phyloP scores from a whole-genome alignment of 1,284 basidiomycete species.

The Mycosarcoma mackinlayi region DNA sequence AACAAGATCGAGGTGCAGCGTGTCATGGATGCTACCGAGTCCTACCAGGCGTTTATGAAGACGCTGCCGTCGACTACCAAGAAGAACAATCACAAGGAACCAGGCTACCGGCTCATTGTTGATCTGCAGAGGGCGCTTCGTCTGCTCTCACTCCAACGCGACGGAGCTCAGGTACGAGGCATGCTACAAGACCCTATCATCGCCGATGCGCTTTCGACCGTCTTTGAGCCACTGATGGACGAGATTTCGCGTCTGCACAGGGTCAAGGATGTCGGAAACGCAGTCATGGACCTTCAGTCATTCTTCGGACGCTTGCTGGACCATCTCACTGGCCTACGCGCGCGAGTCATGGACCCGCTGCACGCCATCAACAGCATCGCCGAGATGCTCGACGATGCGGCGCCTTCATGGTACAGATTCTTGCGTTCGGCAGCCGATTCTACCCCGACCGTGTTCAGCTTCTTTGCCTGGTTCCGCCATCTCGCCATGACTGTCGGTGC shows the following conservation, averaged over 20 bases:
- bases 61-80: constrained; percentile 49
- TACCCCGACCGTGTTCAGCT: constrained; percentile 55
- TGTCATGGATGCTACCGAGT: constrained; percentile 58
- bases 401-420: constrained; percentile 55
- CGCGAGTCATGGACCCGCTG: constrained; percentile 61
- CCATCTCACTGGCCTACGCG: constrained; percentile 58
- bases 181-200: constrained; percentile 60
- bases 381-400: constrained; percentile 59
- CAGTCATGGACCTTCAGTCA: constrained; percentile 43
- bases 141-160: constrained; percentile 60
- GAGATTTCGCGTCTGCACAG: constrained; percentile 57
- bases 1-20: constrained; percentile 62
- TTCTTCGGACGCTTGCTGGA: constrained; percentile 56
- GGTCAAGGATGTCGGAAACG: constrained; percentile 50
- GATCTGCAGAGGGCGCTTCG: constrained; percentile 60
- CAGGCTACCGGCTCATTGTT: constrained; percentile 56
- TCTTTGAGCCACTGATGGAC: constrained; percentile 61
- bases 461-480: constrained; percentile 64
- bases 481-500: constrained; percentile 58
- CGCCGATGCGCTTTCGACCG: constrained; percentile 45
- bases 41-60: constrained; percentile 58
- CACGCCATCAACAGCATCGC: constrained; percentile 59
- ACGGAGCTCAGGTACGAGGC: constrained; percentile 63
- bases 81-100: constrained; percentile 57
- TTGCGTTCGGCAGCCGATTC: constrained; percentile 46